Conservation (phyloP, 1,139 yeast genomes). For the Casaregolazyma suthepensis region DNA sequence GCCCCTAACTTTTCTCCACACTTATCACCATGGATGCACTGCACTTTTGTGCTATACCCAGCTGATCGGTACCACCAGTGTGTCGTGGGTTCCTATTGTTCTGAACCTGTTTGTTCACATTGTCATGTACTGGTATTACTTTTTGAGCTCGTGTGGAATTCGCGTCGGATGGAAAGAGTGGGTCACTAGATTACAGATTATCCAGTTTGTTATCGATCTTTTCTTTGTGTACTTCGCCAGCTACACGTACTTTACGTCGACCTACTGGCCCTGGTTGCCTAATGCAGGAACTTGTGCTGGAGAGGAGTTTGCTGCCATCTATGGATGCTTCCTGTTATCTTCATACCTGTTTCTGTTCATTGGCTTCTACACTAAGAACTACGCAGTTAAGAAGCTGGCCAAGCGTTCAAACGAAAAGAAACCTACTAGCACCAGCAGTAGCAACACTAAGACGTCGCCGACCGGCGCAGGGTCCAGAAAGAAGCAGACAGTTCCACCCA, state of each 20-base stretch:
- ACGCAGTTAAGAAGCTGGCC: slow-evolving; percentile 35
- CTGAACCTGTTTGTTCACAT: slow-evolving; percentile 91
- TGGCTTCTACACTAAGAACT: slow-evolving; percentile 85
- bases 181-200: slow-evolving; percentile 95
- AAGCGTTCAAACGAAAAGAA: not conserved
- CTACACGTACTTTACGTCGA: slow-evolving; percentile 44
- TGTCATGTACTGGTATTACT: slow-evolving; percentile 97
- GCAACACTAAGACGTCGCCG: slow-evolving; percentile 2
- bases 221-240: slow-evolving; percentile 89
- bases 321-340: slow-evolving; percentile 84
- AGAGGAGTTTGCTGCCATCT: slow-evolving; percentile 84
- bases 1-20: slow-evolving; percentile 79
- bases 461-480: slow-evolving; percentile 3
- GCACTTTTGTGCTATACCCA: slow-evolving; percentile 94
- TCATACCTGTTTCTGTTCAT: slow-evolving; percentile 87
- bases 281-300: slow-evolving; percentile 87
- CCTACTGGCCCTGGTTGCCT: slow-evolving; percentile 53
- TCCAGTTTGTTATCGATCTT: slow-evolving; percentile 87
- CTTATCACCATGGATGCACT: slow-evolving; percentile 98
- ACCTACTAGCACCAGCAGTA: no score
- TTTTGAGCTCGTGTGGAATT: slow-evolving; percentile 86
- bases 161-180: slow-evolving; percentile 99
- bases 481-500: slow-evolving; percentile 6
- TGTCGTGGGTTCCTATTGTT: slow-evolving; percentile 89
- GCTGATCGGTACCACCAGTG: slow-evolving; percentile 82